Evolutionary conservation across 768 basidiomycete species (phyloP).

Genomic region (Lepiota brunneoincarnata): DNA sequence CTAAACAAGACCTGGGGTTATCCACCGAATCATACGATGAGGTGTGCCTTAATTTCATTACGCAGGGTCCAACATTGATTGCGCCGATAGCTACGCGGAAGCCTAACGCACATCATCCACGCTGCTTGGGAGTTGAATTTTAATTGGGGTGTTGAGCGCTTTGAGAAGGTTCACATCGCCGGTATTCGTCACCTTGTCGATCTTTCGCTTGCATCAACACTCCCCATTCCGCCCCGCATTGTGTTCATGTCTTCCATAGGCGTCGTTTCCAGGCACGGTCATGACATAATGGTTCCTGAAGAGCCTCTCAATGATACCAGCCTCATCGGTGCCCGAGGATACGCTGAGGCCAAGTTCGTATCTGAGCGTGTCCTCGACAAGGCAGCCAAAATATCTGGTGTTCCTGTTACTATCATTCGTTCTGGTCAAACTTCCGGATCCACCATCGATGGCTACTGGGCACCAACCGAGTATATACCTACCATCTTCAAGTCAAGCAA

Average conservation of each 20-base stretch:
- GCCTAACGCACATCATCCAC: constrained; percentile 13
- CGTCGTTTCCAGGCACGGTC: not conserved
- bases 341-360: constrained; percentile 10
- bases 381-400: not conserved
- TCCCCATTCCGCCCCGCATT: not conserved
- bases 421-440: constrained; percentile 13
- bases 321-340: constrained; percentile 1
- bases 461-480: constrained; percentile 13
- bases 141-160: constrained; percentile 12
- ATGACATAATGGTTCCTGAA: constrained; percentile 1
- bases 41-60: not conserved
- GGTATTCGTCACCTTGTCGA: constrained; percentile 9
- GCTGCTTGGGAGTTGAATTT: constrained; percentile 14
- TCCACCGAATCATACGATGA: not conserved
- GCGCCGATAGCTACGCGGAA: not conserved
- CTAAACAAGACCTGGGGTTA: constrained; percentile 1
- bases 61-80: not conserved
- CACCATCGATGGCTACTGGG: constrained; percentile 10
- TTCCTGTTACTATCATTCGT: constrained; percentile 11
- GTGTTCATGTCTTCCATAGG: constrained; percentile 13
- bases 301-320: constrained; percentile 3
- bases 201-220: constrained; percentile 4
- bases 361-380: constrained; percentile 2
- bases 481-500: constrained; percentile 10
- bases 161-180: constrained; percentile 10